phyloP scores from a whole-genome alignment of 352 stramenopile genomes.

The Phytophthora capsici region DNA sequence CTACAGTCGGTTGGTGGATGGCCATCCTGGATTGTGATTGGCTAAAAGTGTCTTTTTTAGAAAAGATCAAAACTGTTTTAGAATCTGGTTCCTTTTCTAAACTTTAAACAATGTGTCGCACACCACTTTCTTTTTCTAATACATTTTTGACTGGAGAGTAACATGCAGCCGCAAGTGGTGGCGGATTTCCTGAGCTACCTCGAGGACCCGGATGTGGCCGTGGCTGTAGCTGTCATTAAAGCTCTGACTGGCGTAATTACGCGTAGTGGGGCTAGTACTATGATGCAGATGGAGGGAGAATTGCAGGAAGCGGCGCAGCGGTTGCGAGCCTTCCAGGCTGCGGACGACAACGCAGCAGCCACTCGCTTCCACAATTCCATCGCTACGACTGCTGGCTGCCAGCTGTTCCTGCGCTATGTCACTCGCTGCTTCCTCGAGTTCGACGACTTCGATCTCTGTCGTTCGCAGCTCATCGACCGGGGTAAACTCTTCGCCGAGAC shows the following conservation, averaged over 20 bases:
- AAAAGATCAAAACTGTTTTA: too few species aligned
- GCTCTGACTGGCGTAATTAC: slow-evolving; percentile 92
- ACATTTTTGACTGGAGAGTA: neutral
- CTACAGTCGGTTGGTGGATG: slow-evolving; percentile 18
- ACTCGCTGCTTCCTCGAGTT: slow-evolving; percentile 92
- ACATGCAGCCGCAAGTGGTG: slow-evolving; percentile 46
- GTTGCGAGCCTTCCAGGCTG: slow-evolving; percentile 64
- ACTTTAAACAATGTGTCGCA: neutral
- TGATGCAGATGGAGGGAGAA: slow-evolving; percentile 96
- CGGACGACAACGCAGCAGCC: slow-evolving; percentile 40
- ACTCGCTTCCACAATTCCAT: slow-evolving; percentile 87
- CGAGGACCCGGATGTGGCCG: slow-evolving; percentile 80
- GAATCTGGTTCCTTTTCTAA: too few species aligned
- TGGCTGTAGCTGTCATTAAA: slow-evolving; percentile 95
- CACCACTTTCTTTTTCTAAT: slow-evolving; percentile 1
- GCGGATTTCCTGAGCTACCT: slow-evolving; percentile 79
- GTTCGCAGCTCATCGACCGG: slow-evolving; percentile 90
- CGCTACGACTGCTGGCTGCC: slow-evolving; percentile 90
- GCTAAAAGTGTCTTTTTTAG: too few species aligned
- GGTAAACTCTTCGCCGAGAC: slow-evolving; percentile 94
- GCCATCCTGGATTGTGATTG: neutral
- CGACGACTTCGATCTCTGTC: slow-evolving; percentile 93
- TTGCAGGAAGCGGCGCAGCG: slow-evolving; percentile 86
- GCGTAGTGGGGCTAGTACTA: slow-evolving; percentile 91
- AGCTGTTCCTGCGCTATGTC: slow-evolving; percentile 95